phyloP scores from a whole-genome alignment of 148 eudicot genomes.

The Selenicereus undatus region DNA sequence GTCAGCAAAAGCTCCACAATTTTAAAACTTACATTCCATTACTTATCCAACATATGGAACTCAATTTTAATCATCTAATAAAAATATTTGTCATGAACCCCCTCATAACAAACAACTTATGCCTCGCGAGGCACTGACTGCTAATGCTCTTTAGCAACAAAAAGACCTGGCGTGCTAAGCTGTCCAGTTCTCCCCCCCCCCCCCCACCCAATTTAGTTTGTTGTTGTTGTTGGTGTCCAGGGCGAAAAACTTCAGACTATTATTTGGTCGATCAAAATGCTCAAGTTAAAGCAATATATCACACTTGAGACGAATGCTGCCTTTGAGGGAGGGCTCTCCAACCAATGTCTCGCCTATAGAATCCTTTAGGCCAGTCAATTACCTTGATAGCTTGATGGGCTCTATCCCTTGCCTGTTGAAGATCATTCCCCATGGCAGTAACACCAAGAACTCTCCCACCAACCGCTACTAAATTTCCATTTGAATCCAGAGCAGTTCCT shows the following conservation, averaged over 20 bases:
- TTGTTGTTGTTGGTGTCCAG: neutral
- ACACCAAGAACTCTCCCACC: conserved; percentile 96
- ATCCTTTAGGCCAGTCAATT: conserved; percentile 79
- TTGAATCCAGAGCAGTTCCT: conserved; percentile 65
- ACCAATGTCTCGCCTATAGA: conserved; percentile 75
- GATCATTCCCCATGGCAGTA: conserved; percentile 77
- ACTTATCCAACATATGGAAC: no score
- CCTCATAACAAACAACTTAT: no score
- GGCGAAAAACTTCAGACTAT: neutral
- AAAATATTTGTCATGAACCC: no score
- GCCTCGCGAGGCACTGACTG: no score
- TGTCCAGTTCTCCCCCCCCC: neutral
- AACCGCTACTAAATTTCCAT: conserved; percentile 65
- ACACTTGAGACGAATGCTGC: conserved; percentile 11
- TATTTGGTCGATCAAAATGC: neutral
- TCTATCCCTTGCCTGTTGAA: conserved; percentile 69
- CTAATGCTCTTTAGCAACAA: no score
- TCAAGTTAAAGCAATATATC: neutral
- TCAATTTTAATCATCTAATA: no score
- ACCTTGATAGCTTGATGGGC: conserved; percentile 67
- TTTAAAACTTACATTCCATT: no score
- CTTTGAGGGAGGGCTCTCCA: conserved; percentile 80
- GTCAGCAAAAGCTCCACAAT: no score
- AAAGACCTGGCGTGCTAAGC: neutral
- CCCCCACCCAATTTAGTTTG: neutral